These are phyloP conservation scores for Cyphellophora europaea DNA, from an alignment of 2,329 filamentous ascomycete genomes.

Conservation along the genomic window DNA sequence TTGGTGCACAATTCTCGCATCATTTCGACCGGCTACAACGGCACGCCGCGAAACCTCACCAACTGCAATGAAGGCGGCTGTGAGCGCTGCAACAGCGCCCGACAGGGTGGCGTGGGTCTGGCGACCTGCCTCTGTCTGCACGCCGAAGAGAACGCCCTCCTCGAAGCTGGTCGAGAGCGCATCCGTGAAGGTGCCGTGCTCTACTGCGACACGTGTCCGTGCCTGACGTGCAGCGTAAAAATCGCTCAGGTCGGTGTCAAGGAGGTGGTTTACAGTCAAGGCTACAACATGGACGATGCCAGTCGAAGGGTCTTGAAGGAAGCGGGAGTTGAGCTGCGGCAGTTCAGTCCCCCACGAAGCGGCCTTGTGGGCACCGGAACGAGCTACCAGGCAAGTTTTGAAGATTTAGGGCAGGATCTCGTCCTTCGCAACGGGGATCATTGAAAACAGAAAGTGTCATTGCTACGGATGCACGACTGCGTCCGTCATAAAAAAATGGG, in stretches of 20 bases:
- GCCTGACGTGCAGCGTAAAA: conserved; percentile 96
- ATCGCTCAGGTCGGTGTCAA: conserved; percentile 93
- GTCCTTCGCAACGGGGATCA: too few species aligned
- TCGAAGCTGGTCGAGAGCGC: conserved; percentile 87
- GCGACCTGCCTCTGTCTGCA: conserved; percentile 93
- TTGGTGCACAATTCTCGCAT: conserved; percentile 72
- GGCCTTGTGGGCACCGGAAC: conserved; percentile 10
- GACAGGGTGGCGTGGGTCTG: conserved; percentile 61
- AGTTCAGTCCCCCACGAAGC: conserved; percentile 46
- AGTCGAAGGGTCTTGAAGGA: conserved; percentile 73
- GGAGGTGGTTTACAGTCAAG: conserved; percentile 89
- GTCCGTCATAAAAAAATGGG: too few species aligned
- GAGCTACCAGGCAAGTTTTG: neutral
- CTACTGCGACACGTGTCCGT: conserved; percentile 95
- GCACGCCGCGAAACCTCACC: conserved; percentile 76
- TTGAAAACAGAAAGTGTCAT: too few species aligned
- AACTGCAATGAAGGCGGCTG: conserved; percentile 95
- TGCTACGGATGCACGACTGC: too few species aligned
- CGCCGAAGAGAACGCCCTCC: conserved; percentile 90
- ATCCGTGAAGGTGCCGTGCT: conserved; percentile 73
- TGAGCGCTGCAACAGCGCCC: conserved; percentile 69
- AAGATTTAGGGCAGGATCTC: neutral
- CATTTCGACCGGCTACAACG: conserved; percentile 94
- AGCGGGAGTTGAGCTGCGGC: conserved; percentile 74
- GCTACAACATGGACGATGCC: conserved; percentile 87